Base-by-base conservation (phyloP, 148 eudicot genomes). In the Rhododendron williamsianum region DNA sequence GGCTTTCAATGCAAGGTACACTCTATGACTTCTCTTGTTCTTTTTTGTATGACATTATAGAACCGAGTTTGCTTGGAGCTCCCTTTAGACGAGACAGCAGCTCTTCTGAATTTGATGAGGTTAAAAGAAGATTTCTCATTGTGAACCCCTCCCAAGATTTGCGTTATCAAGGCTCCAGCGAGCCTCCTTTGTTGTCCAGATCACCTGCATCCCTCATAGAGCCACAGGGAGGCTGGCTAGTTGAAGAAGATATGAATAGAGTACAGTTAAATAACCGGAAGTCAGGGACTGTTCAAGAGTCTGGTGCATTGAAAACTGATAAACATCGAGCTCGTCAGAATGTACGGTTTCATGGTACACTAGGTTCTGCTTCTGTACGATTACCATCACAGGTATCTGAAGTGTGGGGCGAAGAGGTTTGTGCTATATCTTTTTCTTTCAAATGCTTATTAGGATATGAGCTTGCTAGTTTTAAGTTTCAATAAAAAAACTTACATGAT, bases 41-140 rank as follows among this genome's bases (percentile, higher is more conserved):
- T 81, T 33, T 82, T 51, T 83, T 87, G 38, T 82, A 41, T 80
- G 36, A 8, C 54, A 81, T 81, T 89, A 54, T 89, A 97, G 99
- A 95, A 90, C 93, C 93, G 36, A 91, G 98, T 88, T 90, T 97
- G 90, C 98, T 95, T 89, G 96, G 96, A 79, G 92, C 87, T 86
- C 95, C 96, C 33, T 86, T 88, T 85, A 89, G 90, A 86, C 91
- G 93, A 87, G 98, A 93, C 74, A 85, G 69, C 79, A 77, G 46
- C 81, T 76, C 81, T 84, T 89, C 88, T 56, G 93, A 90, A 51
- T 71, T 83, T 65, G 90, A 89, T 84, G 93, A 91, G 80, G 71
- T 46, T 52, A 89, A 88, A 88, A 89, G 87, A 89, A 87, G 88
- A 82, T 76, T 86, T 87, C n/a, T 67, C 52, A 81, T 87, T 49